Conservation (phyloP, 1,139 yeast genomes). For the Candida buenavistaensis region DNA sequence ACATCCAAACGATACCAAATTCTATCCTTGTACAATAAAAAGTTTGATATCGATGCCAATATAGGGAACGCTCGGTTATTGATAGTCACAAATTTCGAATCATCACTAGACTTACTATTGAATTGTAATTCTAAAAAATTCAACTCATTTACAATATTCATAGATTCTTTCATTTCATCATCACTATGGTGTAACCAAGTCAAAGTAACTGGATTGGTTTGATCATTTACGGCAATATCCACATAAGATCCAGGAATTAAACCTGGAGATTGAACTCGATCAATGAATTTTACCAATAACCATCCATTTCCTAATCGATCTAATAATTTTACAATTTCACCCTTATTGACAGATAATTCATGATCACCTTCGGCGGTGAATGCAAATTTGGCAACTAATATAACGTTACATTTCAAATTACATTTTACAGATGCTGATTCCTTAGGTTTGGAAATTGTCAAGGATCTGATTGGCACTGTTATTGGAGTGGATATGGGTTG, state of each 20-base stretch:
- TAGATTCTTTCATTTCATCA: not conserved
- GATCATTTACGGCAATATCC: slow-evolving; percentile 47
- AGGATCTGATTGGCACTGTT: slow-evolving; percentile 9
- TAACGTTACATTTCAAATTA: slow-evolving; percentile 29
- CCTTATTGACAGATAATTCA: slow-evolving; percentile 38
- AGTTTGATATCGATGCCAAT: slow-evolving; percentile 33
- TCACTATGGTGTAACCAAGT: slow-evolving; percentile 28
- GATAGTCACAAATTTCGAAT: slow-evolving; percentile 25
- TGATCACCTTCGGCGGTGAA: slow-evolving; percentile 34
- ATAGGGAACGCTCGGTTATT: slow-evolving; percentile 35
- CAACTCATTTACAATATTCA: slow-evolving; percentile 12
- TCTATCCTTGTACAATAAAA: slow-evolving; percentile 33
- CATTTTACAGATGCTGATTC: slow-evolving; percentile 5
- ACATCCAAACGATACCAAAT: slow-evolving; percentile 47
- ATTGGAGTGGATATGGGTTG: not conserved
- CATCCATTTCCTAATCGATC: slow-evolving; percentile 44
- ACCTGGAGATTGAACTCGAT: slow-evolving; percentile 36
- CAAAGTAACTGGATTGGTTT: slow-evolving; percentile 35
- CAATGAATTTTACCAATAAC: slow-evolving; percentile 45
- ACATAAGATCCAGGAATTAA: slow-evolving; percentile 45
- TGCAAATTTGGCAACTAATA: slow-evolving; percentile 37
- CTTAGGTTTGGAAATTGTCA: slow-evolving; percentile 14
- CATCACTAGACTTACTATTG: slow-evolving; percentile 7
- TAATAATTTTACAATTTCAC: slow-evolving; percentile 41
- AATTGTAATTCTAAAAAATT: slow-evolving; percentile 18